These are phyloP conservation scores for Colletotrichum chlorophyti DNA, from an alignment of 2,329 filamentous ascomycete genomes.

Conservation along the genomic window DNA sequence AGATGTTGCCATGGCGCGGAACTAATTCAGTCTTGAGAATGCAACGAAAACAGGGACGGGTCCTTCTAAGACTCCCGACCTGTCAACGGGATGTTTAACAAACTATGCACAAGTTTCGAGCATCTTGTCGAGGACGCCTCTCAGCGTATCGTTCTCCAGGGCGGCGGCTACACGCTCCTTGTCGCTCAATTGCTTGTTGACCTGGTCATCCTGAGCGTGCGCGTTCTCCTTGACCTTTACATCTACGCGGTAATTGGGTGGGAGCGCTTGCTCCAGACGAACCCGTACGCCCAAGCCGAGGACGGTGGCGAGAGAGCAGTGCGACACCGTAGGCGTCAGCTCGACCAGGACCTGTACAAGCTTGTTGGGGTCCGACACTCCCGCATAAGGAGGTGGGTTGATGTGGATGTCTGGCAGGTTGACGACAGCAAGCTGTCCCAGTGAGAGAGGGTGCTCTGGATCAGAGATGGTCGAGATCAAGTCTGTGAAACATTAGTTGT, in stretches of 20 bases:
- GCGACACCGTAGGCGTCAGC: conserved; percentile 95
- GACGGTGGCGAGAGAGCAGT: conserved; percentile 95
- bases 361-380: conserved; percentile 57
- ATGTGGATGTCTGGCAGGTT: conserved; percentile 95
- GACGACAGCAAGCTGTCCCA: conserved; percentile 92
- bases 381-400: conserved; percentile 66
- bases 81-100: background rate
- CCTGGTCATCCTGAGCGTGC: conserved; percentile 93
- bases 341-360: conserved; percentile 81
- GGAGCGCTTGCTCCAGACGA: conserved; percentile 86
- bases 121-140: conserved; percentile 92
- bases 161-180: conserved; percentile 97
- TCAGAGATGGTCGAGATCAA: conserved; percentile 94
- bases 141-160: conserved; percentile 89
- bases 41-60: no score
- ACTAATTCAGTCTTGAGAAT: background rate
- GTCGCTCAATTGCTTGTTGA: conserved; percentile 95
- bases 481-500: conserved; percentile 63
- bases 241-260: conserved; percentile 90
- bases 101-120: conserved; percentile 77
- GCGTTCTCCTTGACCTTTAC: conserved; percentile 95
- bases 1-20: background rate
- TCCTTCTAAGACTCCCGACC: no score
- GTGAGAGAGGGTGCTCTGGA: conserved; percentile 92
- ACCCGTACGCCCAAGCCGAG: conserved; percentile 94